Conservation (phyloP, 345 rosid genomes). For the Mangifera indica region DNA sequence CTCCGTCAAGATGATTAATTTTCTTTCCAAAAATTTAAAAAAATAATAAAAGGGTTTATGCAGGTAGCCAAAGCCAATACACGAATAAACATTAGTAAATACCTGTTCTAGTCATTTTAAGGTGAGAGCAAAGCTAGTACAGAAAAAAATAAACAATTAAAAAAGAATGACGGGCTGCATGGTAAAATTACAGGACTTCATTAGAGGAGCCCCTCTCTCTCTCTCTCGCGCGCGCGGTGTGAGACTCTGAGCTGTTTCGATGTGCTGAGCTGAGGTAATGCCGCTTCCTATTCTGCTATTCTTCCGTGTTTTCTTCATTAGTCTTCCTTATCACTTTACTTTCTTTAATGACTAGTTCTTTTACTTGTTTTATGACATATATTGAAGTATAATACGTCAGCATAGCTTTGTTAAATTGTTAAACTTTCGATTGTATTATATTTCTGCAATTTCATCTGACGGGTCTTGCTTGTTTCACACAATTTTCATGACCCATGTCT, state of each 20-base stretch:
- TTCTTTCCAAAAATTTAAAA: too few species aligned
- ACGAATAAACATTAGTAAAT: too few species aligned
- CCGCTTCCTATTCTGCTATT: not conserved
- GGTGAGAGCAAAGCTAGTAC: too few species aligned
- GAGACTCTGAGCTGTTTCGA: too few species aligned
- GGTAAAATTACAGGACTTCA: too few species aligned
- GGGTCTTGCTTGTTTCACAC: not conserved
- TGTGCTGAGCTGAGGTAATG: conserved; percentile 25
- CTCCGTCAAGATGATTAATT: too few species aligned
- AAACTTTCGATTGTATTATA: not conserved
- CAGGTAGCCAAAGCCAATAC: too few species aligned
- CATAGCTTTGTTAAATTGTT: conserved; percentile 2
- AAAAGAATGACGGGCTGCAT: not conserved
- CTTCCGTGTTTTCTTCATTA: conserved; percentile 1
- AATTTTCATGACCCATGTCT: not conserved
- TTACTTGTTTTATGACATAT: not conserved
- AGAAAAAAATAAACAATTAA: too few species aligned
- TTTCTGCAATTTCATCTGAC: not conserved
- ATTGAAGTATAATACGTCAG: not conserved
- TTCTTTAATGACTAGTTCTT: not conserved
- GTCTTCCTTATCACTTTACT: not conserved
- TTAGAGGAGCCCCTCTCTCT: too few species aligned
- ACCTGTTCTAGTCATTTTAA: too few species aligned
- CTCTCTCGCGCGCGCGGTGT: too few species aligned
- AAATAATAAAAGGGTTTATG: too few species aligned